Conservation (phyloP, 257 asterid genomes). For the Nicotiana paniculata region DNA sequence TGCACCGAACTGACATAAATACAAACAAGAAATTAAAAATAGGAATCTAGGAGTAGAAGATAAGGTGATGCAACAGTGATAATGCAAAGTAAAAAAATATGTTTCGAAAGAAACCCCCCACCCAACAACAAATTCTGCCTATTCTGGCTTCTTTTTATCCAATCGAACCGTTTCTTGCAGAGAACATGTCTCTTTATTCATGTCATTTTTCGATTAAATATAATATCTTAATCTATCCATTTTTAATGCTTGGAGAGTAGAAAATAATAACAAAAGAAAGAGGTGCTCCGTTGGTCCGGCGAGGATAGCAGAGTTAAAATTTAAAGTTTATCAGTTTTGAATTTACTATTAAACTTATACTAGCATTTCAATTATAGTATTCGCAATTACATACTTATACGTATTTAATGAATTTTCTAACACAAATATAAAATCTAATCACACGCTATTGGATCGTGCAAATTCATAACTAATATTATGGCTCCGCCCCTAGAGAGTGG, state of each 20-base stretch:
- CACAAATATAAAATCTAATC: no score
- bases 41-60: constrained; percentile 61
- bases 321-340: no score
- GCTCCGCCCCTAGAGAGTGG: no score
- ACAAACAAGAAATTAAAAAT: constrained; percentile 15
- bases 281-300: background rate
- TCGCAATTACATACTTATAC: no score
- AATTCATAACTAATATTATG: no score
- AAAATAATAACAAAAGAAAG: background rate
- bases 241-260: constrained; percentile 17
- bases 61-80: constrained; percentile 59
- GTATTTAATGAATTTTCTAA: no score
- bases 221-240: constrained; percentile 15
- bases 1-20: background rate
- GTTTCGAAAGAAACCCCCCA: constrained; percentile 2
- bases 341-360: no score
- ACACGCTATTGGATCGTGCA: no score
- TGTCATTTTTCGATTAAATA: constrained; percentile 25
- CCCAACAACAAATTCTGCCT: constrained; percentile 64
- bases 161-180: constrained; percentile 79
- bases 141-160: constrained; percentile 69
- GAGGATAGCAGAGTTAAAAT: no score
- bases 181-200: constrained; percentile 82
- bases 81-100: constrained; percentile 41
- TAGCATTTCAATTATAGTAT: no score